Evolutionary conservation across 495 filamentous ascomycete species (phyloP).

Genomic region (Neurospora sp.): DNA sequence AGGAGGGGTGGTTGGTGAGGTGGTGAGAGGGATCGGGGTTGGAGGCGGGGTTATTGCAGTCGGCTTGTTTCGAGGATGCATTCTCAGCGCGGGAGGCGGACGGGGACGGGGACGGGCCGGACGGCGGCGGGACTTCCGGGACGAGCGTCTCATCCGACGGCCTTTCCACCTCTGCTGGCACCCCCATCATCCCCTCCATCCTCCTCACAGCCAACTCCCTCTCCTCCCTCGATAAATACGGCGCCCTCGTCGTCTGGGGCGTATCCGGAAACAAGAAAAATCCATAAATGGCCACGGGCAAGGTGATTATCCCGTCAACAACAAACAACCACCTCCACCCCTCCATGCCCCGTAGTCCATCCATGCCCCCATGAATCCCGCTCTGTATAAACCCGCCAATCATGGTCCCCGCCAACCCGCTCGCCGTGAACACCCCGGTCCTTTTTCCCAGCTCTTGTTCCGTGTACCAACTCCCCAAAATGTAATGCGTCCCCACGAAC

Average conservation of each 20-base stretch:
- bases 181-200: not conserved
- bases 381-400: constrained; percentile 49
- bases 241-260: constrained; percentile 41
- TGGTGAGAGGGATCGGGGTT: not conserved
- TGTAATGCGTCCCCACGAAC: constrained; percentile 55
- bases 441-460: constrained; percentile 55
- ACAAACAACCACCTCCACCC: constrained; percentile 66
- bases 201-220: constrained; percentile 35
- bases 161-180: too few species aligned
- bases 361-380: constrained; percentile 42
- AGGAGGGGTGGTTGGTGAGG: not conserved
- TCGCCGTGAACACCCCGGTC: constrained; percentile 43
- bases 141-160: not conserved
- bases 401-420: constrained; percentile 42
- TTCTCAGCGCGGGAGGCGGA: not conserved
- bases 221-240: constrained; percentile 37
- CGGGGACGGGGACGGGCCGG: not conserved
- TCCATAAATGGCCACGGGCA: constrained; percentile 51
- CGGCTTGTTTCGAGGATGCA: not conserved
- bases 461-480: constrained; percentile 60
- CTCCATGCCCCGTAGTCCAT: constrained; percentile 39
- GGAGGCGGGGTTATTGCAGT: not conserved
- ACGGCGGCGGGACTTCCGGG: too few species aligned
- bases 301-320: constrained; percentile 39
- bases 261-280: constrained; percentile 52